These are phyloP conservation scores for Phanerochaete sordida DNA, from an alignment of 768 basidiomycete genomes.

Conservation along the genomic window DNA sequence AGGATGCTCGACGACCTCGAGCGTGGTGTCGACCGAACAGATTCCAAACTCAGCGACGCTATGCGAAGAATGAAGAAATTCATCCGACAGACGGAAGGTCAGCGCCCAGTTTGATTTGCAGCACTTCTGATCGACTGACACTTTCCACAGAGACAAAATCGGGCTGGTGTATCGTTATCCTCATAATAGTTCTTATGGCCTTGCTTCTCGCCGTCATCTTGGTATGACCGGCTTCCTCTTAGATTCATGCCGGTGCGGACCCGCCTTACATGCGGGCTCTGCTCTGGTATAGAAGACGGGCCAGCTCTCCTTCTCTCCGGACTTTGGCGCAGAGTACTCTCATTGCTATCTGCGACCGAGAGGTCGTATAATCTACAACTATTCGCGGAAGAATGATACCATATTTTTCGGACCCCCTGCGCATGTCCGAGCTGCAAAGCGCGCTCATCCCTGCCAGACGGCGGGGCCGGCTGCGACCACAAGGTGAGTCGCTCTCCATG, in stretches of 20 bases:
- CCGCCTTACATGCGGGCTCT: background rate
- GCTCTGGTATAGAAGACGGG: background rate
- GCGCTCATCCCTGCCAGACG: slow-evolving; percentile 21
- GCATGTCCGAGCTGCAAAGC: background rate
- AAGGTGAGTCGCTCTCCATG: background rate
- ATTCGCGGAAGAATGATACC: background rate
- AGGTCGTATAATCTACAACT: background rate
- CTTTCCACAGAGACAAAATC: slow-evolving; percentile 67
- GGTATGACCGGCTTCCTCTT: slow-evolving; percentile 34
- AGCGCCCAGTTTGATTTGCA: slow-evolving; percentile 12
- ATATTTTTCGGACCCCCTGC: background rate
- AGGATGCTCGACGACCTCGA: slow-evolving; percentile 89
- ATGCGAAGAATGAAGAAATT: slow-evolving; percentile 77
- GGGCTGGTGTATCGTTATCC: slow-evolving; percentile 84
- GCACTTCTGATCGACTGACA: background rate
- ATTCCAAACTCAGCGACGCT: slow-evolving; percentile 60
- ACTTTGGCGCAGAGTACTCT: background rate
- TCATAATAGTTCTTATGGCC: slow-evolving; percentile 75
- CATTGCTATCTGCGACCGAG: background rate
- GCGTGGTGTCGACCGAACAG: slow-evolving; percentile 70
- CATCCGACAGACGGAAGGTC: slow-evolving; percentile 80
- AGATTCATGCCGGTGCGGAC: background rate
- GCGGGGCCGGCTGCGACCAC: slow-evolving; percentile 20
- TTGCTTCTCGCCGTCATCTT: slow-evolving; percentile 81
- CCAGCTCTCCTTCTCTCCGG: background rate